These are phyloP conservation scores for Tricholoma sp. DNA, from an alignment of 768 basidiomycete genomes.

Conservation along the genomic window DNA sequence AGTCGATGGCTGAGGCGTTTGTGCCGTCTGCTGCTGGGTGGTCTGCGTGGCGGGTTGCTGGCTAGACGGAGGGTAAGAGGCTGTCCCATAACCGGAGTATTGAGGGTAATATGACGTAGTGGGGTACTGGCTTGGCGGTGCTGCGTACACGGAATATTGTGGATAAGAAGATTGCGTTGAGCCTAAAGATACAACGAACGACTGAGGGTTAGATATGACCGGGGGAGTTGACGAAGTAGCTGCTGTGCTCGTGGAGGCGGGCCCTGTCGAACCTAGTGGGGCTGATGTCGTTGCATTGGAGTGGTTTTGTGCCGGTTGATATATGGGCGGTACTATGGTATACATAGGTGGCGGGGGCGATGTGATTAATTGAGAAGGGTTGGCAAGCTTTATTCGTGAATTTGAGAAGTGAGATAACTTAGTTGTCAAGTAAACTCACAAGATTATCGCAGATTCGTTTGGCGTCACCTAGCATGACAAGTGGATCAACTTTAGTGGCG, in stretches of 20 bases:
- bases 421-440: conserved; percentile 32
- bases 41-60: conserved; percentile 12
- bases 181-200: conserved; percentile 68
- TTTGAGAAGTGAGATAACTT: not conserved
- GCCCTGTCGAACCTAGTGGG: conserved; percentile 22
- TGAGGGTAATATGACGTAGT: conserved; percentile 57
- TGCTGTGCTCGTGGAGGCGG: conserved; percentile 25
- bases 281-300: conserved; percentile 22
- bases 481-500: conserved; percentile 62
- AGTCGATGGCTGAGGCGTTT: conserved; percentile 10
- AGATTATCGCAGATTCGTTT: conserved; percentile 75
- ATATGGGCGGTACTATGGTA: conserved; percentile 41
- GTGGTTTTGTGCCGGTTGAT: conserved; percentile 25
- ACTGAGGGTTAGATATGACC: conserved; percentile 65
- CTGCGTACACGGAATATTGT: conserved; percentile 38
- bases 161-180: conserved; percentile 38
- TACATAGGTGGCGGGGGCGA: conserved; percentile 61
- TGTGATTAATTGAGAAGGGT: conserved; percentile 64
- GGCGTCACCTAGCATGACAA: conserved; percentile 69
- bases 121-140: conserved; percentile 43
- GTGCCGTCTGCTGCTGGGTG: conserved; percentile 4
- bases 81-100: conserved; percentile 30
- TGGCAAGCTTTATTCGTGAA: conserved; percentile 49
- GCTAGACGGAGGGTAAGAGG: conserved; percentile 19
- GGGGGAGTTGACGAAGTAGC: conserved; percentile 29